phyloP scores from a whole-genome alignment of 2,329 filamentous ascomycete genomes.

The Arthrobotrys megalospora region DNA sequence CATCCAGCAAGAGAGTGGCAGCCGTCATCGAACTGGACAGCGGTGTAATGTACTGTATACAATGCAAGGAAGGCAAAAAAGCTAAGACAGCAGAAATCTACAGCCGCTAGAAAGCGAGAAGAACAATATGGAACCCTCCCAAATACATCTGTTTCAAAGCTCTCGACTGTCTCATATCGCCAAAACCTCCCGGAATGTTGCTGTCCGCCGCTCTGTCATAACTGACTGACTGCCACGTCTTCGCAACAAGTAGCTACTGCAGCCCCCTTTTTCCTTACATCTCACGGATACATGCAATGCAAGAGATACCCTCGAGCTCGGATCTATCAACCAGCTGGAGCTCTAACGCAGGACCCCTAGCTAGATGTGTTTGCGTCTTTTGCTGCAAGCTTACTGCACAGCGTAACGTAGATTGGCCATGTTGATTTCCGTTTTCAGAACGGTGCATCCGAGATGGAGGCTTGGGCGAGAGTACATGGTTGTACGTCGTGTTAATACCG shows the following conservation, averaged over 20 bases:
- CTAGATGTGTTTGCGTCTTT: conserved; percentile 49
- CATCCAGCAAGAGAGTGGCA: not conserved
- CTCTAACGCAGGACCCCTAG: conserved; percentile 45
- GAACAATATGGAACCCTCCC: conserved; percentile 9
- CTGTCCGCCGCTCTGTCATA: not conserved
- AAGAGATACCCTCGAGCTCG: conserved; percentile 28
- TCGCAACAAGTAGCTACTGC: conserved; percentile 29
- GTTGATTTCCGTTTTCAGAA: conserved; percentile 54
- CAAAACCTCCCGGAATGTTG: not conserved
- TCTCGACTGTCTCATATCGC: conserved; percentile 31
- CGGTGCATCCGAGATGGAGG: conserved; percentile 60
- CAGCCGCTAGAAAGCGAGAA: conserved; percentile 35
- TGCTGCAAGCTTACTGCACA: conserved; percentile 49
- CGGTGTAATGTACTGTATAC: too few relatives aligned
- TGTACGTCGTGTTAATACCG: conserved; percentile 25
- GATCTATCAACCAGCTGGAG: conserved; percentile 40
- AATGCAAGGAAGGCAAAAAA: conserved; percentile 8
- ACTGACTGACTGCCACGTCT: conserved; percentile 51
- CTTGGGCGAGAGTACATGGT: conserved; percentile 21
- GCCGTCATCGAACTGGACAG: too few relatives aligned
- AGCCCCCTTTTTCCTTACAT: conserved; percentile 44
- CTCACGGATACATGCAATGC: conserved; percentile 22
- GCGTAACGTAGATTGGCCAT: conserved; percentile 29
- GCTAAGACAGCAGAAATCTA: conserved; percentile 25
- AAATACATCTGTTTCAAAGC: conserved; percentile 39